Conservation (phyloP, 2,329 filamentous ascomycete species). For the Moelleriella libera region DNA sequence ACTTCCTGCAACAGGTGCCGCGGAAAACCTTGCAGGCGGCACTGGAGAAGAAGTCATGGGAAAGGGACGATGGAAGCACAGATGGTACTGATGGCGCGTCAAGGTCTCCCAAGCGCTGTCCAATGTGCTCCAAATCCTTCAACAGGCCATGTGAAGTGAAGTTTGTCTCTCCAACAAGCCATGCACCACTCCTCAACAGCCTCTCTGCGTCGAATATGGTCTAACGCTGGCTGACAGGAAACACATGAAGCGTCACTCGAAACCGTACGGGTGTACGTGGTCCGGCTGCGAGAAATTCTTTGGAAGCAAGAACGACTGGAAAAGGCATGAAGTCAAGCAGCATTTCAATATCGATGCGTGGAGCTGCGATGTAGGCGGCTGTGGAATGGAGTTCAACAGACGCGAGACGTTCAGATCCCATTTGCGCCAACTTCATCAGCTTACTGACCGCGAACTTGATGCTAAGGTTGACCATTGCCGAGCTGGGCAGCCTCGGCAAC, state of each 20-base stretch:
- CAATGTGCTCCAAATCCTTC: conserved; percentile 30
- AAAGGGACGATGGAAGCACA: conserved; percentile 1
- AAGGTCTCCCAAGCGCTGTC: conserved; percentile 13
- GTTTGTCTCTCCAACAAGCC: conserved; percentile 16
- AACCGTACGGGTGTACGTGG: conserved; percentile 73
- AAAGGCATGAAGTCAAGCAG: conserved; percentile 72
- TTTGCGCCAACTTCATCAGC: conserved; percentile 28
- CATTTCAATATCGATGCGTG: conserved; percentile 61
- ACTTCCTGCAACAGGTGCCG: not conserved
- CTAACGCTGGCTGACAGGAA: conserved; percentile 40
- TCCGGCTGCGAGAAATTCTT: conserved; percentile 55
- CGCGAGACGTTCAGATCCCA: conserved; percentile 48
- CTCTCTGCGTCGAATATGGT: not conserved
- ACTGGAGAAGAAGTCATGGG: not conserved
- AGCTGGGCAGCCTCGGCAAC: conserved; percentile 50
- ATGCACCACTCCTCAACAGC: not conserved
- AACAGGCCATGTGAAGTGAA: conserved; percentile 40
- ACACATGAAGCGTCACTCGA: conserved; percentile 67
- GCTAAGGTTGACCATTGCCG: conserved; percentile 36
- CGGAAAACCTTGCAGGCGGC: not conserved
- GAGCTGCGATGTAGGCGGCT: conserved; percentile 47
- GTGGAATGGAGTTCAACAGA: conserved; percentile 45
- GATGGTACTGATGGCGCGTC: not conserved
- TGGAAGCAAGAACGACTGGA: conserved; percentile 92
- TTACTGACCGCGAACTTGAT: conserved; percentile 18